Evolutionary conservation across 1,139 yeast species (phyloP), one percentile per base, ranked within the genome.

Genomic region (Wickerhamomyces sp.): DNA sequence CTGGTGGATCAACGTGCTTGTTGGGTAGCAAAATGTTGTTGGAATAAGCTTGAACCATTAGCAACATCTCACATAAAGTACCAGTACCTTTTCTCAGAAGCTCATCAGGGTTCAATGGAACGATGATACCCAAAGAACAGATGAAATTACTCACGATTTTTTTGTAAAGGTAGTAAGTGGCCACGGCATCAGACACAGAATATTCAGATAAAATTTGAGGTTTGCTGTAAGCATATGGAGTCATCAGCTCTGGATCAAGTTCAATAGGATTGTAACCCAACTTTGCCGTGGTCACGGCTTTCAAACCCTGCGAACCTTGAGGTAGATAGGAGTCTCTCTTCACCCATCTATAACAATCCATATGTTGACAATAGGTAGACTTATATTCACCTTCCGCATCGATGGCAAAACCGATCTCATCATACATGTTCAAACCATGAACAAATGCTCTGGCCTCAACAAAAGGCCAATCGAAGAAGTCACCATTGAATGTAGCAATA

Each of bases 281-380:
- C 57, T 93, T 93, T 0, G 89, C 93, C 11, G 95, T 89, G 3
- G 98, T 93, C 15, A 93, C 99, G 0, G 98, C 97, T 57, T 93
- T 93, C 54, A 93, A 72, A 66, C 98, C 98, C 58, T 93, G 98
- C 2, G 96, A 85, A 30, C 99, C 99, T 57, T 93, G 99, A 0
- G 99, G 99, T 35, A 93, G 67, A 58, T 93, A 93, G 4, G 95
- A 85, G 58, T 93, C 99, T 64, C 99, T 78, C 55, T 93, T 88
- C n/a, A 93, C 99, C 99, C 99, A 93, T 48, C 97, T 66, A 59
- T 67, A 93, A 60, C 97, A 91, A 62, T 93, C 99, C 96, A 93
- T 88, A 57, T 93, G 99, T 1, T 78, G 85, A 66, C 98, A 91
- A 51, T 88, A 82, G 8, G 87, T 74, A 10, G 96, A 87, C 58